Percentiles rank a stretch among this genome's conserved stretches.
phyloP scores from a whole-genome alignment of 805 yeast genomes.

The Naumovozyma baii region DNA sequence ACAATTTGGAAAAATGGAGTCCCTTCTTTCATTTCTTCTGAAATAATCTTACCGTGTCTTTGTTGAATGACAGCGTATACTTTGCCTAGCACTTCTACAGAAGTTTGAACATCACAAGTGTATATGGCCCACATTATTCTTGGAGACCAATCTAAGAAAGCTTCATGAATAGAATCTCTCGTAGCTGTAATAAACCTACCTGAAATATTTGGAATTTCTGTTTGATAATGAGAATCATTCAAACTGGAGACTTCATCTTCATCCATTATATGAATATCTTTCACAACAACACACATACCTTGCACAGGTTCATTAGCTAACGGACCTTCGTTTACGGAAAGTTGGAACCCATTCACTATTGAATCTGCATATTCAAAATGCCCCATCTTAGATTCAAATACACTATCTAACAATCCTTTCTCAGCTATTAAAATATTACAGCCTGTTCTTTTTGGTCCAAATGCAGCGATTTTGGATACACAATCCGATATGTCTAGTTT shows the following conservation, averaged over 20 bases:
- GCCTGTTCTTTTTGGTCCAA: conserved; percentile 73
- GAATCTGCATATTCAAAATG: conserved; percentile 45
- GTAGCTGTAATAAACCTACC: conserved; percentile 70
- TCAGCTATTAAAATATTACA: conserved; percentile 56
- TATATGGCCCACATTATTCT: conserved; percentile 88
- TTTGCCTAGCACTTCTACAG: conserved; percentile 88
- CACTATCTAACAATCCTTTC: conserved; percentile 28
- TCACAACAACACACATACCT: conserved; percentile 57
- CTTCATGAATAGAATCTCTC: conserved; percentile 61
- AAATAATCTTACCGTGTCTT: conserved; percentile 72
- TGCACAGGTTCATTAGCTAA: conserved; percentile 79
- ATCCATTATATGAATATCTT: conserved; percentile 29
- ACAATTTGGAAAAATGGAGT: conserved; percentile 88
- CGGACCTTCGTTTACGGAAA: conserved; percentile 80
- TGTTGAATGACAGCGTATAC: conserved; percentile 90
- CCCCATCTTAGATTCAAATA: conserved; percentile 18
- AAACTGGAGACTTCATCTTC: conserved; percentile 22
- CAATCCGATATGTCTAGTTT: conserved; percentile 24
- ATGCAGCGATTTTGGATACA: conserved; percentile 41
- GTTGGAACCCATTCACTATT: conserved; percentile 72
- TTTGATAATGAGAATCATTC: conserved; percentile 18
- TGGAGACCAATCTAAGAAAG: conserved; percentile 75
- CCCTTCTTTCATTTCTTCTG: conserved; percentile 97
- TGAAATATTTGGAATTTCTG: conserved; percentile 38
- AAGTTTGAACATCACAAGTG: conserved; percentile 88